These are phyloP conservation scores for Elasticomyces elasticus DNA, from an alignment of 495 filamentous ascomycete genomes.

Conservation along the genomic window DNA sequence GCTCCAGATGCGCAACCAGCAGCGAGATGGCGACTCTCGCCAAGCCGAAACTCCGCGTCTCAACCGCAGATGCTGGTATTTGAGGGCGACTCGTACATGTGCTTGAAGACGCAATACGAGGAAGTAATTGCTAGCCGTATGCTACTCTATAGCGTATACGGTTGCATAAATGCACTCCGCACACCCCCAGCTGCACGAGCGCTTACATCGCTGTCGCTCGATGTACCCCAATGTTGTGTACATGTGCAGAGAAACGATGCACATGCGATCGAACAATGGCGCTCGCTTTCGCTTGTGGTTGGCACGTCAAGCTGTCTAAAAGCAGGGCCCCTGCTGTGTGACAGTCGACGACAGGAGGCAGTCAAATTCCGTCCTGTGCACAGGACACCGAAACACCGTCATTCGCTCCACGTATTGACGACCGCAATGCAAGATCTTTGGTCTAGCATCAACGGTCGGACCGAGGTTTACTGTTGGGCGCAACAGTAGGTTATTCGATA, in stretches of 20 bases:
- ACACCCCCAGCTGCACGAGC: background rate
- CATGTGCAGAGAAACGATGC: background rate
- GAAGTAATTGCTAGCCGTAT: no score
- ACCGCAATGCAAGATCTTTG: no score
- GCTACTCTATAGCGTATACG: no score
- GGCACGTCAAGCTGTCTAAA: background rate
- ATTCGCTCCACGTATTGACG: no score
- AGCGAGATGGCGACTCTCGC: background rate
- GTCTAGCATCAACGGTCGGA: no score
- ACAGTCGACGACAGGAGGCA: no score
- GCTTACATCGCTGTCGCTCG: background rate
- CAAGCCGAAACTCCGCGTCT: background rate
- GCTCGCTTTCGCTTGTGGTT: background rate
- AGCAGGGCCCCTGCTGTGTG: background rate
- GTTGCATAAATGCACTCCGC: conserved; percentile 1
- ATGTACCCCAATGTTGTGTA: background rate
- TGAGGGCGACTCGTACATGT: background rate
- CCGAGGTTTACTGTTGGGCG: no score
- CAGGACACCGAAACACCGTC: no score
- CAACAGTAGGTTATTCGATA: no score
- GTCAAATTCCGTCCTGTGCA: no score
- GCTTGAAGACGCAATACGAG: background rate
- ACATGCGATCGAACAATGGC: background rate
- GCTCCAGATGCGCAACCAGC: background rate
- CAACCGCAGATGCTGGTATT: background rate